Conservation (phyloP, 202 grass and related monocot genomes). For the Saccharum hybrid region DNA sequence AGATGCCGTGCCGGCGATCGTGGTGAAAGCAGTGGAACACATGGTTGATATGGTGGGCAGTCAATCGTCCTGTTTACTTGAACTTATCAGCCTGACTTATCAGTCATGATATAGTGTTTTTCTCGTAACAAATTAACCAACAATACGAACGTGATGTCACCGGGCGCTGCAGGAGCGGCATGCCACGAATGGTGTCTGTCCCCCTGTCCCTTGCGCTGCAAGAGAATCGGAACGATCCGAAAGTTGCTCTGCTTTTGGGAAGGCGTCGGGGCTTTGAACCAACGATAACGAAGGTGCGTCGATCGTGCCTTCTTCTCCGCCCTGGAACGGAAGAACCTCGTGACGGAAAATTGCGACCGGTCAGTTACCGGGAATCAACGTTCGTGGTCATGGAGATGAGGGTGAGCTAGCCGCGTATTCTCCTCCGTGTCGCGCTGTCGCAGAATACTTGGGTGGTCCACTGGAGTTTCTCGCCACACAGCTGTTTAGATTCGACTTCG, state of each 20-base stretch:
- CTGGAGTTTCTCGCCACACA: background rate
- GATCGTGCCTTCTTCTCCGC: background rate
- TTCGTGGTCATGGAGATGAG: background rate
- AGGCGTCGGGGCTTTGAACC: background rate
- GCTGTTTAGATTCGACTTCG: background rate
- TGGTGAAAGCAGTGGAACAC: background rate
- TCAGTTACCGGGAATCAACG: background rate
- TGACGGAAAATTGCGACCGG: background rate
- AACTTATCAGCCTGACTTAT: too few relatives aligned
- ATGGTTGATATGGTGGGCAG: slow-evolving; percentile 17
- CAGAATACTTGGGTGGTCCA: background rate
- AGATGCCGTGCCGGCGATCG: slow-evolving; percentile 6
- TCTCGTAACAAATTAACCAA: too few relatives aligned
- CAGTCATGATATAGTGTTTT: too few relatives aligned
- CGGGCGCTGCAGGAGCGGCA: background rate
- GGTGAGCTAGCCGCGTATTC: background rate
- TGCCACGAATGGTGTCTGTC: background rate
- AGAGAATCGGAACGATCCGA: slow-evolving; percentile 14
- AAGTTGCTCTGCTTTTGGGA: background rate
- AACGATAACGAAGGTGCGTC: background rate
- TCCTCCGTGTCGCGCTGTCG: slow-evolving; percentile 1
- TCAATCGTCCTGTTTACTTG: too few relatives aligned
- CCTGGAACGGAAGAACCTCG: background rate
- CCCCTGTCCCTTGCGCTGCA: background rate
- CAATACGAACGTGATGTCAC: background rate